phyloP scores from a whole-genome alignment of 768 basidiomycete genomes.

The Coprinellus micaceus region DNA sequence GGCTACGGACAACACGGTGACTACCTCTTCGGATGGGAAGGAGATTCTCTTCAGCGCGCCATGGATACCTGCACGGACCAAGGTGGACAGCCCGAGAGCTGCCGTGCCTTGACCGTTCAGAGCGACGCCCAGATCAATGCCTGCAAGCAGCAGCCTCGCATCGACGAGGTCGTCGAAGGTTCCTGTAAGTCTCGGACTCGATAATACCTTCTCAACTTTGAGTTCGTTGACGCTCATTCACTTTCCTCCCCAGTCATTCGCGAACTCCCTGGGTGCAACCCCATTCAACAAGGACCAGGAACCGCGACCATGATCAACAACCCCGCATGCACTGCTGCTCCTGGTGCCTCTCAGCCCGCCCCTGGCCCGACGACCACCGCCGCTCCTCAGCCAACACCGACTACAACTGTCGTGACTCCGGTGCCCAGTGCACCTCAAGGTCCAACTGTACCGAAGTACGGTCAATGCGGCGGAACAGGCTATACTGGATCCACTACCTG shows the following conservation, averaged over 20 bases:
- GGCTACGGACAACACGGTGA: conserved; percentile 11
- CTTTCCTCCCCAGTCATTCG: no score
- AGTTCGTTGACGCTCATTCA: no score
- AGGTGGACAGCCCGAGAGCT: conserved; percentile 6
- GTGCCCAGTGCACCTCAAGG: background rate
- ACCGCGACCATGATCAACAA: no score
- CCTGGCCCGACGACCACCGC: background rate
- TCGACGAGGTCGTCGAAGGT: conserved; percentile 4
- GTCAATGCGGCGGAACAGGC: conserved; percentile 48
- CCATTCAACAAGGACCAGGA: no score
- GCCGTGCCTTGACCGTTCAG: conserved; percentile 7
- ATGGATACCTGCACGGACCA: conserved; percentile 6
- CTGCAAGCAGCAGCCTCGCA: background rate
- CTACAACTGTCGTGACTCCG: background rate
- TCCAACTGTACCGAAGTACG: background rate
- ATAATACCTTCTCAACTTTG: no score
- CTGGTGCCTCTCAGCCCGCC: no score
- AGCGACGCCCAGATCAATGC: conserved; percentile 6
- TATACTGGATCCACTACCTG: conserved; percentile 51
- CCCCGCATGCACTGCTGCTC: no score
- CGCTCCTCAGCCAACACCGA: background rate
- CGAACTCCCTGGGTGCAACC: no score
- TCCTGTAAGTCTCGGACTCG: conserved; percentile 6
- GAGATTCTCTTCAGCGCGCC: conserved; percentile 7
- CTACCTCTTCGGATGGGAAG: conserved; percentile 12